Base-by-base conservation (phyloP, 106 monocot species). In the Hemerocallis citrina region DNA sequence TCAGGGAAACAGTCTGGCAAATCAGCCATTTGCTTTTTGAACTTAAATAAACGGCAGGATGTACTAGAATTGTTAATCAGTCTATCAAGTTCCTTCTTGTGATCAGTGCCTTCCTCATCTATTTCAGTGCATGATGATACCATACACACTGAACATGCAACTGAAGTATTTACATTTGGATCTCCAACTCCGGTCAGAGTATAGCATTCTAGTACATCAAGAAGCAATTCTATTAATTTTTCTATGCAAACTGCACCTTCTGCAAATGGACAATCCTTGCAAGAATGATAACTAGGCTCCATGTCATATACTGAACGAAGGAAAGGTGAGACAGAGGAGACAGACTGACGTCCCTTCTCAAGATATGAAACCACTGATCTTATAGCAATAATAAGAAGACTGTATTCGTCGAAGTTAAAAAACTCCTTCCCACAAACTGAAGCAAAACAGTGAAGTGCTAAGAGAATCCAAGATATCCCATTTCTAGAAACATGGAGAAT, bases 371-470 rank as follows among this genome's bases (percentile, higher is more conserved):
- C 77, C 65, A 94, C 41, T 17, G 71, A 72, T 55, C 25, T 75
- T 57, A 94, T 62, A 6, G 72, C 66, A 61, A 43, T 56, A 33
- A 59, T 28, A 31, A 77, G 62, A 33, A 77, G 64, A 64, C 33
- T 59, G 48, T 71, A n/a, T 44, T 65, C 52, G 0, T 52, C 25
- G 6, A 33, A 12, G 42, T 27, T 44, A 54, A 89, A 77, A 62
- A 75, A 78, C 15, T 69, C 73, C 49, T 55, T 58, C 48, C 89
- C 77, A 33, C 72, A 80, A 70, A 80, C 39, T 5, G 59, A 76
- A 57, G 77, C 72, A 78, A 94, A 82, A 75, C 79, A 43, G 75
- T 89, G 89, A 7, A 85, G 34, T 1, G 79, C 72, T 30, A 55
- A 58, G 27, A 94, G 62, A 69, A 73, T 50, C 63, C 59, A 72